These are phyloP conservation scores for Nicotiana noctiflora DNA, from an alignment of 257 asterid genomes.

Conservation along the genomic window DNA sequence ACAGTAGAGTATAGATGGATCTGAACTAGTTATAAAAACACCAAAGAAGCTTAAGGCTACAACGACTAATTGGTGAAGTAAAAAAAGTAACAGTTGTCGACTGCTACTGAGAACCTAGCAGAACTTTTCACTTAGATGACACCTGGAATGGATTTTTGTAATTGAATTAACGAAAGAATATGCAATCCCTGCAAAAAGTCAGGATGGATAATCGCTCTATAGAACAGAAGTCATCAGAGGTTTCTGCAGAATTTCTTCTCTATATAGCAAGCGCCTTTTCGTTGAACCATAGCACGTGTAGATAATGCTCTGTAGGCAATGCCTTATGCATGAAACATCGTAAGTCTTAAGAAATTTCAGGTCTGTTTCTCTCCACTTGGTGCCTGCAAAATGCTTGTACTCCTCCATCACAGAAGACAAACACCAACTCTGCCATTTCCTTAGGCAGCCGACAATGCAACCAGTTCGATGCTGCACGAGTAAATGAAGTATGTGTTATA, in stretches of 20 bases:
- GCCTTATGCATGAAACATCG: constrained; percentile 28
- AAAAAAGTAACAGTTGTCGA: background rate
- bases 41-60: background rate
- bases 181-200: background rate
- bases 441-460: constrained; percentile 36
- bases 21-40: too few relatives aligned
- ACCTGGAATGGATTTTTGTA: background rate
- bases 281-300: constrained; percentile 28
- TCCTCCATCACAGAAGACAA: constrained; percentile 30
- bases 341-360: constrained; percentile 27
- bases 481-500: background rate
- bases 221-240: constrained; percentile 29
- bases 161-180: background rate
- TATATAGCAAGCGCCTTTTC: constrained; percentile 26
- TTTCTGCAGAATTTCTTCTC: constrained; percentile 29
- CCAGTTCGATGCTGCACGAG: constrained; percentile 43
- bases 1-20: background rate
- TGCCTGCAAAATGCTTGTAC: constrained; percentile 34
- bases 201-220: constrained; percentile 1
- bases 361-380: constrained; percentile 31
- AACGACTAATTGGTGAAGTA: background rate
- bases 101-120: background rate
- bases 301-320: constrained; percentile 31
- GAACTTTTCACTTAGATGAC: background rate
- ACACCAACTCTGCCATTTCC: constrained; percentile 46